These are phyloP conservation scores for Mastigamoeba balamuthi DNA, from an alignment of 78 protist genomes.

Conservation along the genomic window DNA sequence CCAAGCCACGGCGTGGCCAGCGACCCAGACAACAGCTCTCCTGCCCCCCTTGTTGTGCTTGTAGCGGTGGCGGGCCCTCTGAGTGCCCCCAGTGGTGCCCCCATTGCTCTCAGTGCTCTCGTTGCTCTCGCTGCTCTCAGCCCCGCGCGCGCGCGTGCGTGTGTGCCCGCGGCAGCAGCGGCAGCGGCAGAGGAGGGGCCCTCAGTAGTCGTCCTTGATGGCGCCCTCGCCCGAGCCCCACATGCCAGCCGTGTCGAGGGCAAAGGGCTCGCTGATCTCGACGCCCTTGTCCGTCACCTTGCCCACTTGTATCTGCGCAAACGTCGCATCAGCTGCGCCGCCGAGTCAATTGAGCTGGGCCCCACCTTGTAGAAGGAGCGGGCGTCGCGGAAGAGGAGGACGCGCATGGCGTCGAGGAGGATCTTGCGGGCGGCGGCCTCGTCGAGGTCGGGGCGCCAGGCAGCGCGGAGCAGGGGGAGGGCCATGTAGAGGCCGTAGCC, in stretches of 20 bases:
- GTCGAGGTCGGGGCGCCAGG: constrained; percentile 15
- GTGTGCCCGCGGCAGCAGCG: no score
- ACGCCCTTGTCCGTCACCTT: constrained; percentile 13
- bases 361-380: constrained; percentile 58
- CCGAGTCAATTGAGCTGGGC: neutral
- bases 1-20: no score
- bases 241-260: constrained; percentile 21
- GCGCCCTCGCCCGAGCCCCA: constrained; percentile 49
- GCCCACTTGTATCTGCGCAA: constrained; percentile 22
- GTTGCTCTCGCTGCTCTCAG: no score
- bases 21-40: no score
- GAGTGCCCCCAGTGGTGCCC: no score
- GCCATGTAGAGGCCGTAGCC: constrained; percentile 91
- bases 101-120: no score
- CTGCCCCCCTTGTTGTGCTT: no score
- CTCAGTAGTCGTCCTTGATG: constrained; percentile 4
- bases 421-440: constrained; percentile 52
- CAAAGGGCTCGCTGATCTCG: constrained; percentile 32
- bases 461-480: constrained; percentile 55
- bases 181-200: no score
- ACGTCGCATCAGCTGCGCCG: neutral
- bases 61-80: no score
- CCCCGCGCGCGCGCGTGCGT: no score
- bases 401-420: constrained; percentile 60
- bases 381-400: constrained; percentile 83